Base-by-base conservation (phyloP, 768 basidiomycete species). In the Hysterangium stoloniferum region DNA sequence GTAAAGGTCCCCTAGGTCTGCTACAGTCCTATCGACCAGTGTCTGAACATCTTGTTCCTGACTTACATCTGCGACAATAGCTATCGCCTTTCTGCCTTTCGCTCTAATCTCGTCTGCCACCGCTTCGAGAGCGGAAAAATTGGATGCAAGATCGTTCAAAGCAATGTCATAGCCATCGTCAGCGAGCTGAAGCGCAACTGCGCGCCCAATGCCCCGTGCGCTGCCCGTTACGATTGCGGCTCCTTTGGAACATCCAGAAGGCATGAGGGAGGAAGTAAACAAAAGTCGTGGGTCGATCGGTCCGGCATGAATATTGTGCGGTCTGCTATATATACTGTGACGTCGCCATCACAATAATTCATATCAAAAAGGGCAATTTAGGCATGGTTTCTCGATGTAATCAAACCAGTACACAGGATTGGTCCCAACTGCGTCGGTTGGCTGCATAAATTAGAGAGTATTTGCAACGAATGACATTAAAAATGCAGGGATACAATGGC, bases 151-250 rank as follows among this genome's bases (percentile, higher is more conserved):
- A 52, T 76, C 78, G 24, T 72, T 77, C 36, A 78, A 52, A 13
- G 67, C 70, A 34, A 78, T 55, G 43, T 75, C 64, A 56, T 66
- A 72, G 2, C 77, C 76, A 45, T 74, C 76, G 6, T 60, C 49
- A 15, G 76, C 72, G 8, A 79, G 69, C 4, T 72, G 67, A 4
- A 68, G 54, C 6, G 74, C 73, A 33, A 77, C 71, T 22, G 69
- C 72, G 33, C 66, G 65, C 0, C 77, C 77, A 12, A 78, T 75
- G 22, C 77, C 78, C 45, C 67, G 70, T 1, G 66, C 65, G 6
- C 65, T 66, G 22, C 74, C 76, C 0, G 74, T 75, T 29, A 77
- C 62, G 45, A 74, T 58, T 4, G 71, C 74, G 35, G 70, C 62
- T 34, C 65, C 40, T 50, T 40, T 50, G n/a, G 20, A 25, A 40